These are phyloP conservation scores for Beauveria medogensis DNA, from an alignment of 2,329 filamentous ascomycete species.

Conservation along the genomic window DNA sequence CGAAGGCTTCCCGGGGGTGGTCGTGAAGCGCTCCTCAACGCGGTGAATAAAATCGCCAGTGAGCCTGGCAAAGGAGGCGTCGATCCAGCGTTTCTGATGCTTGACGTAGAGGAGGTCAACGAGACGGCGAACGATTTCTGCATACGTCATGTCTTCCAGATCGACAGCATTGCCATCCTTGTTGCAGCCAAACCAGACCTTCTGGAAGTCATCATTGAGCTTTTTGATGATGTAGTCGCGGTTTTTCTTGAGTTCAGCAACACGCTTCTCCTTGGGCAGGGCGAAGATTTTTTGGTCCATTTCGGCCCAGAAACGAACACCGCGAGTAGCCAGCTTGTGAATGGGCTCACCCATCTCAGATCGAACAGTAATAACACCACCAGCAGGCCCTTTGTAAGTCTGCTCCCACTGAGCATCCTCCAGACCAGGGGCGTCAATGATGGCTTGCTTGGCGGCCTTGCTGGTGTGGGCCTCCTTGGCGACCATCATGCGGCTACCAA, in stretches of 20 bases:
- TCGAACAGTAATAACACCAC: slow-evolving; percentile 90
- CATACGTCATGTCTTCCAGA: slow-evolving; percentile 92
- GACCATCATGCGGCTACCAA: slow-evolving; percentile 91
- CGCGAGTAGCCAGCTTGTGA: slow-evolving; percentile 94
- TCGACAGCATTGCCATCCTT: slow-evolving; percentile 72
- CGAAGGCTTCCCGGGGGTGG: slow-evolving; percentile 61
- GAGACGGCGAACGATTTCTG: slow-evolving; percentile 77
- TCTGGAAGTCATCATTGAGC: slow-evolving; percentile 92
- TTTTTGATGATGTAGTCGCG: slow-evolving; percentile 90
- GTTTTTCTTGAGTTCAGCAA: slow-evolving; percentile 80
- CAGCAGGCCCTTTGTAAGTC: slow-evolving; percentile 84
- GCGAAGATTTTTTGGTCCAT: slow-evolving; percentile 99
- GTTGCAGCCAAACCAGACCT: slow-evolving; percentile 92
- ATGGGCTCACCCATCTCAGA: slow-evolving; percentile 99
- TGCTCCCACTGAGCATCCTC: slow-evolving; percentile 83
- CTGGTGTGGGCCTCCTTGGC: slow-evolving; percentile 88
- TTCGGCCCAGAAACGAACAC: slow-evolving; percentile 94
- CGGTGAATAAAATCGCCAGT: slow-evolving; percentile 95
- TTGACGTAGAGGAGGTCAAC: slow-evolving; percentile 87
- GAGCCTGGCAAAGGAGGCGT: slow-evolving; percentile 70
- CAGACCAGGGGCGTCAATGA: slow-evolving; percentile 75
- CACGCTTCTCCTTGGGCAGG: slow-evolving; percentile 87
- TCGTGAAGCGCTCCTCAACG: slow-evolving; percentile 90
- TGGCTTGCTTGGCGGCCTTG: slow-evolving; percentile 79
- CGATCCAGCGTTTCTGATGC: slow-evolving; percentile 87